Conservation (phyloP, 257 asterid genomes). For the Linaria vulgaris region DNA sequence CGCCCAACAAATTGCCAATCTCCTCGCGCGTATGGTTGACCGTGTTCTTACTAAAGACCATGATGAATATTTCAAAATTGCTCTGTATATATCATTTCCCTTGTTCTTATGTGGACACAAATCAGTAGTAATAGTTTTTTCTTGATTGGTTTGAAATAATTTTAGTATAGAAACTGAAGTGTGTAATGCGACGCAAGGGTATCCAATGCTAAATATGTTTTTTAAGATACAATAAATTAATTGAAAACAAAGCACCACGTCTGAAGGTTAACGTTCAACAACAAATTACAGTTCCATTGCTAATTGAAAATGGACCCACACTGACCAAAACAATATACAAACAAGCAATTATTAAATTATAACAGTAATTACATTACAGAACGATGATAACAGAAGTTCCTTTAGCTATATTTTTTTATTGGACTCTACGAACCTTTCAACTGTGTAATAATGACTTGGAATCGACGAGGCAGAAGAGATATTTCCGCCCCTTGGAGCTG, state of each 20-base stretch:
- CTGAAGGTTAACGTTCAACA: too few relatives aligned
- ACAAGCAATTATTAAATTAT: conserved; percentile 23
- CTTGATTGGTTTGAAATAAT: conserved; percentile 24
- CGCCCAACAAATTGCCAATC: too few relatives aligned
- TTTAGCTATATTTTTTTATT: conserved; percentile 13
- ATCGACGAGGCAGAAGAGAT: conserved; percentile 23
- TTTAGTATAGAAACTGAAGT: conserved; percentile 3
- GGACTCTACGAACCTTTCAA: conserved; percentile 10
- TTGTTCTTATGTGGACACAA: conserved; percentile 30
- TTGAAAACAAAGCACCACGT: neutral
- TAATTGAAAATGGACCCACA: conserved; percentile 7
- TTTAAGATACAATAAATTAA: too few relatives aligned
- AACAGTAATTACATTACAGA: conserved; percentile 35
- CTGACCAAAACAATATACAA: conserved; percentile 31
- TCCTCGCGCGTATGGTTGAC: too few relatives aligned
- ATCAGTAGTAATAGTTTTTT: conserved; percentile 5
- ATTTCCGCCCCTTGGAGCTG: conserved; percentile 27
- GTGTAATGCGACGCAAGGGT: conserved; percentile 8
- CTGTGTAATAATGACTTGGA: conserved; percentile 6
- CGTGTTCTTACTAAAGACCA: conserved; percentile 28
- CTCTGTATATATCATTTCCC: too few relatives aligned
- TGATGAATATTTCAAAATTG: too few relatives aligned
- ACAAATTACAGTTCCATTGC: neutral
- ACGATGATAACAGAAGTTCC: conserved; percentile 20
- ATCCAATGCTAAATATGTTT: conserved; percentile 39